Conservation (phyloP, 495 filamentous ascomycete species). For the Neurospora sp. region DNA sequence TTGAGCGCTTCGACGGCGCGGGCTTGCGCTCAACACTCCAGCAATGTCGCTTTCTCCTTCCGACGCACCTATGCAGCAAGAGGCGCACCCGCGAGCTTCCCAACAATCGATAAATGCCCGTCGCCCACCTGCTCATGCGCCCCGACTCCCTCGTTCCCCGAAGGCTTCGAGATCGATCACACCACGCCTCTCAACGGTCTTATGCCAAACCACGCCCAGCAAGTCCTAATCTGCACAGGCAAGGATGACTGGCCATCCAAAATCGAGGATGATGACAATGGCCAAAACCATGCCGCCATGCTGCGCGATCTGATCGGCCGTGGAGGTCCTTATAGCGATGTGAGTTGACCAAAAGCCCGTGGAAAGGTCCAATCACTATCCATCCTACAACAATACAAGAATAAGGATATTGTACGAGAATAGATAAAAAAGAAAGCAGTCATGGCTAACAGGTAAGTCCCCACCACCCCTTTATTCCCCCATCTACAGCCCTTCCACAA, state of each 20-base stretch:
- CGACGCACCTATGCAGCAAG: not conserved
- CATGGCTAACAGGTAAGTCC: slow-evolving; percentile 8
- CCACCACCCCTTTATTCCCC: not conserved
- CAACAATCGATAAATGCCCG: slow-evolving; percentile 54
- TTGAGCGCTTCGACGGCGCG: not conserved
- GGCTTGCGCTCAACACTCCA: not conserved
- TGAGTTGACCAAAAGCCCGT: slow-evolving; percentile 27
- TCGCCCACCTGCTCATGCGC: slow-evolving; percentile 63
- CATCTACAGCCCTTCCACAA: slow-evolving; percentile 63
- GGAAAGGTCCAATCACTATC: not conserved
- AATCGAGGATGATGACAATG: slow-evolving; percentile 46
- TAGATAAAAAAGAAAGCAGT: slow-evolving; percentile 1
- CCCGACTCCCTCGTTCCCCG: slow-evolving; percentile 51
- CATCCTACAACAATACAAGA: not conserved
- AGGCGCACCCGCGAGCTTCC: slow-evolving; percentile 21
- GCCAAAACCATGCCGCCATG: slow-evolving; percentile 56
- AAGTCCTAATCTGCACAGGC: slow-evolving; percentile 75
- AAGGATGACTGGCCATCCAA: slow-evolving; percentile 69
- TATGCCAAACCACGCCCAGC: slow-evolving; percentile 69
- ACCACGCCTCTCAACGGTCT: slow-evolving; percentile 57
- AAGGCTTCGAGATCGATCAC: slow-evolving; percentile 66
- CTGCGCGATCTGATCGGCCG: slow-evolving; percentile 58
- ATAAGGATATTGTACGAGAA: not conserved
- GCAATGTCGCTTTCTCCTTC: not conserved
- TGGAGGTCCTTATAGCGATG: slow-evolving; percentile 59